These are phyloP conservation scores for Pythium brachiatum DNA, from an alignment of 352 stramenopile genomes.

Conservation along the genomic window DNA sequence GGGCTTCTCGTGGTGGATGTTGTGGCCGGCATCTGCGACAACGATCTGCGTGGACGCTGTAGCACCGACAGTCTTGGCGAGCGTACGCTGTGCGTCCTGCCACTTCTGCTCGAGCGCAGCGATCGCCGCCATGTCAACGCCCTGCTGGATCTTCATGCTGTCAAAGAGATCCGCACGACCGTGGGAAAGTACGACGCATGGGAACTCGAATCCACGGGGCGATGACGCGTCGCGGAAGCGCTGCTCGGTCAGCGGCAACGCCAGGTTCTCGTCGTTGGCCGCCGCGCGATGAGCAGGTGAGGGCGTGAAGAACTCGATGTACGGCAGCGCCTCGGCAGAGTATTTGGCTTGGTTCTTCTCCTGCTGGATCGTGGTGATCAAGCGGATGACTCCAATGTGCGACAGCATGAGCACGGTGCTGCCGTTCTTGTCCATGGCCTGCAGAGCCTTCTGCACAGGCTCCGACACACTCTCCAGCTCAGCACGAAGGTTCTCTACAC, in stretches of 20 bases:
- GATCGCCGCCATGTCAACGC: slow-evolving; percentile 40
- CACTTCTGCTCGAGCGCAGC: slow-evolving; percentile 61
- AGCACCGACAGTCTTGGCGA: slow-evolving; percentile 45
- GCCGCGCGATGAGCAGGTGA: slow-evolving; percentile 62
- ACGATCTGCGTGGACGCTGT: slow-evolving; percentile 44
- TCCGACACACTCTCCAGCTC: slow-evolving; percentile 70
- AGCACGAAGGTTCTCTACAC: slow-evolving; percentile 48
- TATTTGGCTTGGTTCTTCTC: slow-evolving; percentile 59
- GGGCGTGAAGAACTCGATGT: slow-evolving; percentile 61
- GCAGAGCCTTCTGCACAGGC: slow-evolving; percentile 45
- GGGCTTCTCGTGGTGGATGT: slow-evolving; percentile 72
- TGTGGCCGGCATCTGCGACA: slow-evolving; percentile 55
- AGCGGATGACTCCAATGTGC: slow-evolving; percentile 58
- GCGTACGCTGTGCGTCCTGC: slow-evolving; percentile 52
- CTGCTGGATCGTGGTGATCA: slow-evolving; percentile 64
- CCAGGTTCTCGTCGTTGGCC: slow-evolving; percentile 53
- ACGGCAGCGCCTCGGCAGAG: slow-evolving; percentile 45
- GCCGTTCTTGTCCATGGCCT: slow-evolving; percentile 60
- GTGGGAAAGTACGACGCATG: slow-evolving; percentile 73
- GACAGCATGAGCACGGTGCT: slow-evolving; percentile 52
- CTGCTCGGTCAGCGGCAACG: slow-evolving; percentile 58
- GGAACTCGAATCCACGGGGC: slow-evolving; percentile 38
- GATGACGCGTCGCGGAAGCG: slow-evolving; percentile 38
- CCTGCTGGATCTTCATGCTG: slow-evolving; percentile 54
- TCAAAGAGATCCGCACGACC: slow-evolving; percentile 65